phyloP scores from a whole-genome alignment of 352 stramenopile species.

The Peronospora farinosa region DNA sequence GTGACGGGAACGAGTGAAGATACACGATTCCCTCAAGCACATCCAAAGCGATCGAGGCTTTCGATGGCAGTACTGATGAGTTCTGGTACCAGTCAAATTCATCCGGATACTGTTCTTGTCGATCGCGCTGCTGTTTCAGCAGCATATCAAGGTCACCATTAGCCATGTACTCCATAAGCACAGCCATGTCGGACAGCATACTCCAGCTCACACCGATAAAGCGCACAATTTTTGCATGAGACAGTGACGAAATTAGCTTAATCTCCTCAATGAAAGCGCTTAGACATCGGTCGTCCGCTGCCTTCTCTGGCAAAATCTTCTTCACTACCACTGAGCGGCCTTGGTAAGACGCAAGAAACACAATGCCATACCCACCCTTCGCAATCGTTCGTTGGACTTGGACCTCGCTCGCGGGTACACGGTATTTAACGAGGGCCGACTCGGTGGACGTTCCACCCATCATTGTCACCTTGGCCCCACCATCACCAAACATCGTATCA shows the following conservation, averaged over 20 bases:
- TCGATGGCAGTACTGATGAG: conserved; percentile 37
- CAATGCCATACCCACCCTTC: conserved; percentile 68
- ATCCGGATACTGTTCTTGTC: conserved; percentile 35
- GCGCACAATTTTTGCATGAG: conserved; percentile 70
- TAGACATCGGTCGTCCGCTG: conserved; percentile 62
- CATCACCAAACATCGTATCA: conserved; percentile 51
- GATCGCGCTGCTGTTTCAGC: conserved; percentile 47
- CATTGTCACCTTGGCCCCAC: conserved; percentile 36
- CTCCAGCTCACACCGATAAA: conserved; percentile 84
- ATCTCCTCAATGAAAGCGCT: conserved; percentile 78
- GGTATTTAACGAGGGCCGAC: conserved; percentile 65
- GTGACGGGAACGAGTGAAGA: conserved; percentile 74
- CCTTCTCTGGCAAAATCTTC: conserved; percentile 79
- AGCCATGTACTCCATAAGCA: conserved; percentile 77
- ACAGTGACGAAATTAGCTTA: conserved; percentile 72
- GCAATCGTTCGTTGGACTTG: conserved; percentile 55
- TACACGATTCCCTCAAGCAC: conserved; percentile 76
- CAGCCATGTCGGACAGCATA: conserved; percentile 77
- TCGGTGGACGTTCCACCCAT: conserved; percentile 52
- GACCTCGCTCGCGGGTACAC: conserved; percentile 60
- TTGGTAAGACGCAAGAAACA: conserved; percentile 64
- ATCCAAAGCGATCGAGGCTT: conserved; percentile 61
- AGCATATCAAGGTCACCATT: conserved; percentile 69
- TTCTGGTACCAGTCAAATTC: conserved; percentile 71
- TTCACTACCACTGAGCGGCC: conserved; percentile 64